phyloP scores from a whole-genome alignment of 2,329 filamentous ascomycete genomes.

The Passalora sequoiae region DNA sequence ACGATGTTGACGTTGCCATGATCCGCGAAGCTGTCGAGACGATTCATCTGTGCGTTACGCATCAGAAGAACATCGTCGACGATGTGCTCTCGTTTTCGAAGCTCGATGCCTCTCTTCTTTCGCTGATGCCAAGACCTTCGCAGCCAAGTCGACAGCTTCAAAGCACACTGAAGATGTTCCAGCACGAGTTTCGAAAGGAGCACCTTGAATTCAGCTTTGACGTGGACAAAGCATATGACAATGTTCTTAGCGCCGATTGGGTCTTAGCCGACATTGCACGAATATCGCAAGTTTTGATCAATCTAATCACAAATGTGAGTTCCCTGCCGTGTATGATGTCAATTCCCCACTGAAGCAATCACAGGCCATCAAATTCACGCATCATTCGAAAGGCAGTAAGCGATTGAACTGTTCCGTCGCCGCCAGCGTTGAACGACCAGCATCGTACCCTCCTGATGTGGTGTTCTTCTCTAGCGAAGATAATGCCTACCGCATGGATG shows the following conservation, averaged over 20 bases:
- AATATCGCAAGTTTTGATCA: conserved; percentile 31
- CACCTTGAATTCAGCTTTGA: conserved; percentile 27
- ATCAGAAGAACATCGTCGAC: conserved; percentile 40
- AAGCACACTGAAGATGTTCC: conserved; percentile 33
- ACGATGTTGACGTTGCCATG: conserved; percentile 18
- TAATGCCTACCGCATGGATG: conserved; percentile 37
- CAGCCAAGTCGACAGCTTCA: conserved; percentile 27
- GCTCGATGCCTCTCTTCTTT: conserved; percentile 32
- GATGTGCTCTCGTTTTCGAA: conserved; percentile 38
- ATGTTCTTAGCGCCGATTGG: conserved; percentile 18
- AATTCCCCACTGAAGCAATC: not conserved
- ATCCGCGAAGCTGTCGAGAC: conserved; percentile 31
- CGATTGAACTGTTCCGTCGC: conserved; percentile 24
- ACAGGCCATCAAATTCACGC: conserved; percentile 34
- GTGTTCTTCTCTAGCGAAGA: conserved; percentile 41
- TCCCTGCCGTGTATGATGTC: too few species aligned
- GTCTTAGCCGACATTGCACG: conserved; percentile 30
- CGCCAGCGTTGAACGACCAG: conserved; percentile 32
- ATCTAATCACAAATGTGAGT: conserved; percentile 24
- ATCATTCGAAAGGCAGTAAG: conserved; percentile 23
- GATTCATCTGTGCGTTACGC: conserved; percentile 41
- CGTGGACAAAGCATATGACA: conserved; percentile 27
- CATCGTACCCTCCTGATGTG: conserved; percentile 41
- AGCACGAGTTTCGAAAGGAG: conserved; percentile 32
- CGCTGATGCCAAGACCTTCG: conserved; percentile 25